Base-by-base conservation (phyloP, 108 stramenopile genomes). In the Seminavis robusta region DNA sequence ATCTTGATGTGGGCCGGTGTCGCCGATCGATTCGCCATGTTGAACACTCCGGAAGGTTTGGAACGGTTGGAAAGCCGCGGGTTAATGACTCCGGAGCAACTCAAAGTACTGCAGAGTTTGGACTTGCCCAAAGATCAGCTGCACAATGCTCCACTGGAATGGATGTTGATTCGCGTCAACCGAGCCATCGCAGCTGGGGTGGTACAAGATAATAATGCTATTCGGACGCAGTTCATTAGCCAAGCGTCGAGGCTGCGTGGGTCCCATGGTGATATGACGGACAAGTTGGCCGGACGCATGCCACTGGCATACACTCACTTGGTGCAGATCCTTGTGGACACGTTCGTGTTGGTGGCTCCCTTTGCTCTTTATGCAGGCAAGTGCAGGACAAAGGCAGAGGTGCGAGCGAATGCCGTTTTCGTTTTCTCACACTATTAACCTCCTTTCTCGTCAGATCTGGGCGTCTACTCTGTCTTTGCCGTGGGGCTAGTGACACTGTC, bases 291-390 rank as follows among this genome's bases (percentile, higher is more conserved):
- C 49, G 65, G 49, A 16, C 64, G 74, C 3, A 62, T 71, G 21
- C 62, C 63, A 33, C 64, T 69, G 0, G 65, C 69, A 4, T 71
- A 71, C 59, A 59, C 57, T 15, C 65, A 75, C n/a, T 54, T 71
- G 13, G 74, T 75, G 33, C 74, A 75, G 51, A 33, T 75, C 3
- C 21, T 75, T 42, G 69, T 71, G 20, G 70, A 72, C 37, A 29
- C 59, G 13, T 75, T 83, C 7, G 58, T 57, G 13, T 33, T 60
- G 21, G 13, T 83, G 4, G 70, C 77, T 32, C 81, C 81, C 2
- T 51, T 79, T 10, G 74, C 81, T n/a, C 54, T 83, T 7, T 76
- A 74, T 44, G 34, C 69, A n/a, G 58, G 74, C 40, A 56, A 69
- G 47, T 72, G 77, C 9, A 27, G 51, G 34, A 70, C 47, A 11